Evolutionary conservation across 176 grass and related monocot genomes (phyloP), one percentile per base, ranked within the genome.

Genomic region (Elaeis guineensis): DNA sequence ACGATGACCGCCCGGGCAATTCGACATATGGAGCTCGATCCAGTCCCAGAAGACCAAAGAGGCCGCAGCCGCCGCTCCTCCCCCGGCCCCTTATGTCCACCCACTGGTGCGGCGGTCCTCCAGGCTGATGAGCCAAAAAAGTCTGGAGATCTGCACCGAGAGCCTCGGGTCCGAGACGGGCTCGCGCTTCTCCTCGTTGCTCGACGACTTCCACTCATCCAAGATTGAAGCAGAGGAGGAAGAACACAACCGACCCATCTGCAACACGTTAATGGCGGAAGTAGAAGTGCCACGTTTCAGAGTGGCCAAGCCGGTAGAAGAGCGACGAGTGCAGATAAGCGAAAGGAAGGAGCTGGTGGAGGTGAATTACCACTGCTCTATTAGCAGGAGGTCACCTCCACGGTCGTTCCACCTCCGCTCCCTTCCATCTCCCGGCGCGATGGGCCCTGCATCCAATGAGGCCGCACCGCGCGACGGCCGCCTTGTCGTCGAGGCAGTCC

Each of bases 131-230:
- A 92, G 76, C 84, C 73, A 79, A 78, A 89, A 80, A 68, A 98
- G 87, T 87, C 93, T 98, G 11, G 72, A 86, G 78, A 61, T 92
- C 58, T 98, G 93, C 87, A 98, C 93, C 11, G 93, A 98, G 81
- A 98, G 88, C 82, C 93, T 98, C 50, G 87, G 93, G 68, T 92
- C 85, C 52, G 93, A 98, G 73, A 91, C 76, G 3, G 93, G 93
- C 50, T 85, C 93, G n/a, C 0, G 79, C n/a, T 73, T 73, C 51
- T 75, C 54, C 70, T 62, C 70, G 17, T 57, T 57, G 2, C 58
- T 59, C 14, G 54, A 19, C 24, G 61, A 75, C 49, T 67, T 68
- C 58, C 85, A 77, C 70, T 80, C 52, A 0, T 65, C 85, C 35
- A 44, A 14, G 8, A 44, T 12, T 14, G 35, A 44, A 44, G 8